A percentile compares a stretch with the other conserved stretches of the same genome.
Evolutionary conservation across 441 rosid genomes (phyloP).

Genomic region (Populus trichocarpa): DNA sequence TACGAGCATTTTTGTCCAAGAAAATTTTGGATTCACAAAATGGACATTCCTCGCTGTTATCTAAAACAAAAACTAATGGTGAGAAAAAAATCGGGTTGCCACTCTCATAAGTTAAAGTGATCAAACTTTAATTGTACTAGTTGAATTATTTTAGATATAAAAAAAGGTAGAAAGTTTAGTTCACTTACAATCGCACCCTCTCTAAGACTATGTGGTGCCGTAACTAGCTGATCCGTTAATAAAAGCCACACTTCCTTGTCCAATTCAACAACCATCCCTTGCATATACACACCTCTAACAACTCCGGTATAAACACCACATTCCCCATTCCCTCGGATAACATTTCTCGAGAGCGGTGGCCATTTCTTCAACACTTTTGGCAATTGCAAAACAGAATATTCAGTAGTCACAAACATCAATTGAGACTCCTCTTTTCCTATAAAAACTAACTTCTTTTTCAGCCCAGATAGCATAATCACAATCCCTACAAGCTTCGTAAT

Average conservation of each 20-base stretch:
- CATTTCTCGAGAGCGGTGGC: constrained; percentile 20
- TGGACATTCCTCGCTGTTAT: constrained; percentile 64
- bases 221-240: constrained; percentile 54
- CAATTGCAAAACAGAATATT: constrained; percentile 49
- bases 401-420: constrained; percentile 55
- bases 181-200: constrained; percentile 80
- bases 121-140: not conserved
- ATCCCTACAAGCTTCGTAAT: constrained; percentile 60
- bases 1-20: constrained; percentile 63
- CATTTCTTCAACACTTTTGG: constrained; percentile 32
- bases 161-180: not conserved
- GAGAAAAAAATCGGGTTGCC: constrained; percentile 8
- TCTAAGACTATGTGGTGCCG: constrained; percentile 69
- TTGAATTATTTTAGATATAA: constrained; percentile 4
- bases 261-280: constrained; percentile 81
- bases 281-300: constrained; percentile 63
- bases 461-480: constrained; percentile 40
- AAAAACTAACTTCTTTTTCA: constrained; percentile 71
- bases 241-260: constrained; percentile 89
- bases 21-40: constrained; percentile 68
- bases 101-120: constrained; percentile 22
- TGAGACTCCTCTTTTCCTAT: constrained; percentile 47
- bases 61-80: not conserved
- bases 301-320: constrained; percentile 61
- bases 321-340: constrained; percentile 38